phyloP scores from a whole-genome alignment of 768 basidiomycete species.

The Tricholoma terreum region DNA sequence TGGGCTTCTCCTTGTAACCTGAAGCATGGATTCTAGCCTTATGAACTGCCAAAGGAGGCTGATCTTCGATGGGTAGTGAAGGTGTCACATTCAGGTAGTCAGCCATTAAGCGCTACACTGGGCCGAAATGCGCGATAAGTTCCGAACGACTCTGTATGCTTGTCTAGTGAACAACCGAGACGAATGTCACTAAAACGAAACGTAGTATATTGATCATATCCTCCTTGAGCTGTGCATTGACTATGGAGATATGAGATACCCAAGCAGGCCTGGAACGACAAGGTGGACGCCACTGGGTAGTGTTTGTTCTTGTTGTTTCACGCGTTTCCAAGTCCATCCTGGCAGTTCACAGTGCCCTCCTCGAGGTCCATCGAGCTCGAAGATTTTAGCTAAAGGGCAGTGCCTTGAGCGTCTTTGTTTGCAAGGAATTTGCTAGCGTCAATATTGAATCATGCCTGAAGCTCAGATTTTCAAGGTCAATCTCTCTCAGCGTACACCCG shows the following conservation, averaged over 20 bases:
- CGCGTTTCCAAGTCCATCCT: slow-evolving; percentile 32
- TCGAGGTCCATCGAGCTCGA: slow-evolving; percentile 2
- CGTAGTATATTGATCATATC: too few relatives aligned
- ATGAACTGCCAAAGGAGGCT: not conserved
- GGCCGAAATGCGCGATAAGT: too few relatives aligned
- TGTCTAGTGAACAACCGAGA: too few relatives aligned
- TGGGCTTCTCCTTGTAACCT: not conserved
- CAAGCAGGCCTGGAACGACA: not conserved
- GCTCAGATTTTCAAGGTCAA: slow-evolving; percentile 85
- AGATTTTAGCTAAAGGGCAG: not conserved
- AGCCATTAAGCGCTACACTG: not conserved
- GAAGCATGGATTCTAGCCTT: not conserved
- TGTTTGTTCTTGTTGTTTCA: slow-evolving; percentile 39
- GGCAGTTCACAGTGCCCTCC: slow-evolving; percentile 7
- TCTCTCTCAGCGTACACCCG: slow-evolving; percentile 13
- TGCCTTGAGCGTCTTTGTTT: not conserved
- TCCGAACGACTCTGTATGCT: too few relatives aligned
- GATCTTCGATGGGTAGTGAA: not conserved
- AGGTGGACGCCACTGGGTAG: not conserved
- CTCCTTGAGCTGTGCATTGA: too few relatives aligned
- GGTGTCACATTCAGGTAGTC: not conserved
- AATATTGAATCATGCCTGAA: slow-evolving; percentile 58
- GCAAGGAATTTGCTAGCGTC: not conserved
- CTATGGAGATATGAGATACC: too few relatives aligned
- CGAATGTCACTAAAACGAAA: too few relatives aligned